Evolutionary conservation across 2,329 filamentous ascomycete species (phyloP).

Genomic region (Conoideocrella luteorostrata): DNA sequence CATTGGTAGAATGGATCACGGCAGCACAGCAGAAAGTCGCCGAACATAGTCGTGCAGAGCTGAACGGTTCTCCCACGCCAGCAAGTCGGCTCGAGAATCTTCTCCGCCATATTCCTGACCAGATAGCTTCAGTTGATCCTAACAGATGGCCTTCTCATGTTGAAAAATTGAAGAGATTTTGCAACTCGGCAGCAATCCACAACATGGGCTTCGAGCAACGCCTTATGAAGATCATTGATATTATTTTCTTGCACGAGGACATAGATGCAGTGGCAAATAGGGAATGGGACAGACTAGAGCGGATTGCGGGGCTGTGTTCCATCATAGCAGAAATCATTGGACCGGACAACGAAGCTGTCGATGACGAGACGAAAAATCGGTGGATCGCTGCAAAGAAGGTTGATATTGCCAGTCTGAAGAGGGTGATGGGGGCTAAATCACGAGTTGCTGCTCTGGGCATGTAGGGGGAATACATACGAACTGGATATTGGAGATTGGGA

Average conservation of each 20-base stretch:
- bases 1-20: constrained; percentile 13
- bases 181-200: constrained; percentile 8
- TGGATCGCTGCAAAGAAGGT: constrained; percentile 20
- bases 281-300: constrained; percentile 20
- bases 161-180: constrained; percentile 14
- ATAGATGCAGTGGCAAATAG: constrained; percentile 14
- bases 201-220: constrained; percentile 16
- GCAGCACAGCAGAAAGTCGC: not conserved
- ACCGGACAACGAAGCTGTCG: constrained; percentile 13
- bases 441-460: constrained; percentile 1
- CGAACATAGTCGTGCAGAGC: not conserved
- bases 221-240: constrained; percentile 16
- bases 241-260: constrained; percentile 24
- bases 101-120: not conserved
- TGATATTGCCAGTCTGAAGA: constrained; percentile 20
- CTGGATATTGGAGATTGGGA: too few species aligned
- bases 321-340: constrained; percentile 20
- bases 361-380: constrained; percentile 9
- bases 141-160: constrained; percentile 17
- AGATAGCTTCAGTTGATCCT: not conserved
- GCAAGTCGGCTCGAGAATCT: not conserved
- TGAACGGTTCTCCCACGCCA: not conserved
- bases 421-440: constrained; percentile 9
- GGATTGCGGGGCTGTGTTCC: constrained; percentile 19
- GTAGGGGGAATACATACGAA: not conserved